These are phyloP conservation scores for Neoboletus magnificus DNA, from an alignment of 768 basidiomycete genomes.

Conservation along the genomic window DNA sequence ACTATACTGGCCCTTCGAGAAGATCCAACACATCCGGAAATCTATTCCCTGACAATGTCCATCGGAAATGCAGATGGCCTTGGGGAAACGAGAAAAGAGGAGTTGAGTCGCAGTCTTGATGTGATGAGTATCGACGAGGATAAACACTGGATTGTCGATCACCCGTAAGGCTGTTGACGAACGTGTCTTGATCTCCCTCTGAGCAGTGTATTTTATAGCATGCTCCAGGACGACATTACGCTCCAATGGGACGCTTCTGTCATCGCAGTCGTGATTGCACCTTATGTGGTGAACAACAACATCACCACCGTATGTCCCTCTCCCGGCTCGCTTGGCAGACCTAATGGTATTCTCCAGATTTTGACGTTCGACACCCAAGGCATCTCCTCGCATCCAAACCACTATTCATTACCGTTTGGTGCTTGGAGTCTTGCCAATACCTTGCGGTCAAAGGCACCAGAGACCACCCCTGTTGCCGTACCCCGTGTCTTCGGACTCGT, in stretches of 20 bases:
- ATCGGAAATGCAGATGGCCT: slow-evolving; percentile 77
- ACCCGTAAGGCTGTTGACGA: slow-evolving; percentile 52
- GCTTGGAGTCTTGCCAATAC: slow-evolving; percentile 43
- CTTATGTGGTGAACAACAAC: slow-evolving; percentile 54
- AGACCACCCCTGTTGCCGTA: slow-evolving; percentile 27
- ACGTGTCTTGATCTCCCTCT: slow-evolving; percentile 8
- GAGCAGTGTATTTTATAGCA: slow-evolving; percentile 35
- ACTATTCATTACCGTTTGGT: slow-evolving; percentile 64
- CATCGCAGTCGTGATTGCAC: slow-evolving; percentile 55
- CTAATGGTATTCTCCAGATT: slow-evolving; percentile 46
- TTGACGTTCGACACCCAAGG: slow-evolving; percentile 80
- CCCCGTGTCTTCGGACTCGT: slow-evolving; percentile 56
- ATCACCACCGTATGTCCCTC: slow-evolving; percentile 57
- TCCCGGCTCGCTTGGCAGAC: not conserved
- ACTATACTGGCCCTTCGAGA: slow-evolving; percentile 58
- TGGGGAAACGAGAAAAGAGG: slow-evolving; percentile 54
- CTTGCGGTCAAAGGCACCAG: slow-evolving; percentile 28
- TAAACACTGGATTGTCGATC: slow-evolving; percentile 60
- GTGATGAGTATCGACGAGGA: slow-evolving; percentile 58
- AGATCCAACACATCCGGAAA: slow-evolving; percentile 24
- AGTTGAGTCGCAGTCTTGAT: slow-evolving; percentile 62
- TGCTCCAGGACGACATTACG: slow-evolving; percentile 74
- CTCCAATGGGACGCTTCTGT: slow-evolving; percentile 57
- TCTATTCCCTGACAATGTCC: slow-evolving; percentile 73
- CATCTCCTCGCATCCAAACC: slow-evolving; percentile 85